phyloP scores from a whole-genome alignment of 176 grass and related monocot species.

The Oryza longistaminata region DNA sequence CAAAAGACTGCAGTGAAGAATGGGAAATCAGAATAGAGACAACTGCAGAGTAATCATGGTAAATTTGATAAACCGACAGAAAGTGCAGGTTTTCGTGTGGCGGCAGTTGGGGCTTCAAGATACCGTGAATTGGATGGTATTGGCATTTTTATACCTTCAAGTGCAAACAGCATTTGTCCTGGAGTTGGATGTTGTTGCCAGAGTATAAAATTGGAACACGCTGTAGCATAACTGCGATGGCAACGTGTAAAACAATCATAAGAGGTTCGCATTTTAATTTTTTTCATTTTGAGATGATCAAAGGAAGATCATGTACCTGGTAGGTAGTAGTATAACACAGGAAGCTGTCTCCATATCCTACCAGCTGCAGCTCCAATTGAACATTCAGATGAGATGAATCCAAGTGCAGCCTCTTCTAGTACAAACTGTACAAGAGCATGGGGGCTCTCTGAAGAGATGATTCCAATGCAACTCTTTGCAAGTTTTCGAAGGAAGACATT shows the following conservation, averaged over 20 bases:
- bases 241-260: not conserved
- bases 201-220: not conserved
- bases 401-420: not conserved
- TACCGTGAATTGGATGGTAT: not conserved
- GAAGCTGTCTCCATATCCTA: not conserved
- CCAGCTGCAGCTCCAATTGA: not conserved
- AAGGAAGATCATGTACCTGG: not conserved
- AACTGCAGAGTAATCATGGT: not conserved
- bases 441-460: not conserved
- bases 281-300: not conserved
- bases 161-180: not conserved
- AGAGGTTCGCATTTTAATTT: not conserved
- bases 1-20: not conserved
- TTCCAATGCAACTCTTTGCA: not conserved
- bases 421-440: too few species aligned
- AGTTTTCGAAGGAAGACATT: not conserved
- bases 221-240: not conserved
- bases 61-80: not conserved
- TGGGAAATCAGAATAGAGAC: not conserved
- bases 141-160: not conserved
- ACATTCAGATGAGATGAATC: not conserved
- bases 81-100: not conserved
- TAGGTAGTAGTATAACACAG: too few species aligned
- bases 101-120: not conserved
- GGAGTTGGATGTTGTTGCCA: not conserved